These are phyloP conservation scores for Polytrichum commune DNA, from an alignment of 225 moss, liverwort and hornwort species.

Conservation along the genomic window DNA sequence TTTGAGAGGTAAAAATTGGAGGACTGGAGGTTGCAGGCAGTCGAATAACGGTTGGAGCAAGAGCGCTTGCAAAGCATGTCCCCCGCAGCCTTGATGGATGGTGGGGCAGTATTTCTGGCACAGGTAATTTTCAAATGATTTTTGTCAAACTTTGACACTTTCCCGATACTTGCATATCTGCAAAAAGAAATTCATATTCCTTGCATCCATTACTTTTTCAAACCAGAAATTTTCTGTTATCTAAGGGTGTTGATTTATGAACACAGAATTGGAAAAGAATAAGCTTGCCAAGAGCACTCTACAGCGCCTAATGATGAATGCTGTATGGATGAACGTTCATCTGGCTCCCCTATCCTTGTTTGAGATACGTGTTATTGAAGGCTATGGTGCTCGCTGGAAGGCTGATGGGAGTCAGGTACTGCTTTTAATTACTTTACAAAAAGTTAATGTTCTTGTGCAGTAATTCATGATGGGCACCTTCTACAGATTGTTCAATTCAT, in stretches of 20 bases:
- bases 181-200: neutral
- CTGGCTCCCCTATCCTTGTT: conserved; percentile 65
- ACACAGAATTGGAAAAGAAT: conserved; percentile 71
- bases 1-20: conserved; percentile 29
- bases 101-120: conserved; percentile 83
- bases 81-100: conserved; percentile 81
- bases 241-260: neutral
- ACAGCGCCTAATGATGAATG: conserved; percentile 50
- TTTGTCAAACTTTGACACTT: neutral
- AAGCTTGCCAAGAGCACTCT: conserved; percentile 59
- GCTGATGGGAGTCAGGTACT: conserved; percentile 85
- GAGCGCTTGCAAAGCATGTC: conserved; percentile 95
- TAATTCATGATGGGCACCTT: conserved; percentile 2
- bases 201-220: too few species aligned
- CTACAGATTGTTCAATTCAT: neutral
- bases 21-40: conserved; percentile 82
- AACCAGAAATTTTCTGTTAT: too few species aligned
- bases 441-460: conserved; percentile 1
- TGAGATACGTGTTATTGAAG: conserved; percentile 76
- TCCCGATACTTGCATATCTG: neutral
- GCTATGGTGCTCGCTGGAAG: conserved; percentile 88
- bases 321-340: conserved; percentile 86
- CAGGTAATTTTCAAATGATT: conserved; percentile 36
- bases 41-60: conserved; percentile 76
- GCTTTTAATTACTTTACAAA: neutral